A percentile compares a stretch with the other conserved stretches of the same genome.
These are phyloP conservation scores for Alternaria ethzedia DNA, from an alignment of 2,329 filamentous ascomycete species.

Conservation along the genomic window DNA sequence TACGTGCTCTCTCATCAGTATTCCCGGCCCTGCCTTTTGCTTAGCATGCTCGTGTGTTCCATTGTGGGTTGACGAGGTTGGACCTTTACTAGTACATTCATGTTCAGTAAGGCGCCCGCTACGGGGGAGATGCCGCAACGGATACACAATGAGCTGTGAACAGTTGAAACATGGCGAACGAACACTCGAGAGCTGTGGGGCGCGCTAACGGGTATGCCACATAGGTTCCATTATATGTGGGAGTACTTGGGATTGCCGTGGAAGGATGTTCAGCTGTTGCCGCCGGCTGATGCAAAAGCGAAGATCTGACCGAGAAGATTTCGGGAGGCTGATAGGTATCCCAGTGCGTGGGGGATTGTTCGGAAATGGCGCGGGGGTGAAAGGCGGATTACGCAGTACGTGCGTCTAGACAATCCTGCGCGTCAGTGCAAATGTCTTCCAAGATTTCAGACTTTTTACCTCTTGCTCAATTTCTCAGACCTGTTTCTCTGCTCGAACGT, in stretches of 20 bases:
- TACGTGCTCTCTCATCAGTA: constrained; percentile 33
- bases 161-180: constrained; percentile 20
- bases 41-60: background rate
- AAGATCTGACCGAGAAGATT: constrained; percentile 35
- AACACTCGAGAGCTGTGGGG: background rate
- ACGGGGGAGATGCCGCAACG: constrained; percentile 3
- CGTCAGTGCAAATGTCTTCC: constrained; percentile 3
- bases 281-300: constrained; percentile 36
- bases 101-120: constrained; percentile 15
- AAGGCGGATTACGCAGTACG: background rate
- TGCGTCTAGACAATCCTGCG: constrained; percentile 2
- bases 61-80: background rate
- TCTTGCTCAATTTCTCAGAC: background rate
- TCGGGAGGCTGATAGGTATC: background rate
- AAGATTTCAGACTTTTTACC: background rate
- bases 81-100: constrained; percentile 2
- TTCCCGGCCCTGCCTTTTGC: background rate
- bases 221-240: constrained; percentile 72
- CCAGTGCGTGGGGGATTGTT: background rate
- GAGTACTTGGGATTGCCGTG: constrained; percentile 68
- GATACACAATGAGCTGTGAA: constrained; percentile 14
- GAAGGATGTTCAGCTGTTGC: constrained; percentile 58
- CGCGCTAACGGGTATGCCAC: constrained; percentile 16
- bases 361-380: background rate
- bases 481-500: background rate